Base-by-base conservation (phyloP, 2,329 filamentous ascomycete genomes). In the Ceratocystis lukuohia region DNA sequence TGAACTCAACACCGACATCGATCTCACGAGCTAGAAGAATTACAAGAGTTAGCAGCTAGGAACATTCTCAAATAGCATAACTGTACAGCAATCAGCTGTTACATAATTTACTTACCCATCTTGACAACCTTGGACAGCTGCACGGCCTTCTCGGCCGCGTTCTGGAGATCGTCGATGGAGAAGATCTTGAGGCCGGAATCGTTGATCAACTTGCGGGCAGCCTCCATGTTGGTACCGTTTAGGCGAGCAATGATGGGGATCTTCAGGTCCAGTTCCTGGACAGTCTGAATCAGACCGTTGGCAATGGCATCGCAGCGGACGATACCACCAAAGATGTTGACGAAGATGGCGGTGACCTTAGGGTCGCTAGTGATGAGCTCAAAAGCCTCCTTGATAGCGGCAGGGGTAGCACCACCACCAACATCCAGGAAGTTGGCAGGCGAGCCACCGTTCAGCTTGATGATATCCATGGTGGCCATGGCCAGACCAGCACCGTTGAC, bases 401-500 rank as follows among this genome's bases (percentile, higher is more conserved):
- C 88, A 44, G 94, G 92, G 69, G 94, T 99, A 71, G 94, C 94
- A 82, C 94, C 94, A 77, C 94, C 94, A 75, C 94, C 94, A 72
- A 99, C 94, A 76, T 99, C 94, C 72, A 99, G 84, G 87, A 99
- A 99, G 86, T 99, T 99, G 73, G 94, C 94, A 69, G 94, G 94
- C 75, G 85, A 82, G 70, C 94, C 94, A 72, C 94, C 94, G 80
- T 97, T 99, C 70, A 99, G 85, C 86, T 99, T 97, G 85, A 99
- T 99, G 78, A 99, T 97, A 79, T 99, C 94, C 94, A 99, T 99
- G 76, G 94, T 99, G 70, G 94, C 94, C 94, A 99, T 99, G 79
- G 94, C 94, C 71, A 99, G 88, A 81, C 94, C 94, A 74, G 94
- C 94, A 76, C 94, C 94, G 81, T 99, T 99, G 81, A 99, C 94